A percentile compares a stretch with the other conserved stretches of the same genome.
These are phyloP conservation scores for Tricholoma furcatifolium DNA, from an alignment of 768 basidiomycete genomes.

Conservation along the genomic window DNA sequence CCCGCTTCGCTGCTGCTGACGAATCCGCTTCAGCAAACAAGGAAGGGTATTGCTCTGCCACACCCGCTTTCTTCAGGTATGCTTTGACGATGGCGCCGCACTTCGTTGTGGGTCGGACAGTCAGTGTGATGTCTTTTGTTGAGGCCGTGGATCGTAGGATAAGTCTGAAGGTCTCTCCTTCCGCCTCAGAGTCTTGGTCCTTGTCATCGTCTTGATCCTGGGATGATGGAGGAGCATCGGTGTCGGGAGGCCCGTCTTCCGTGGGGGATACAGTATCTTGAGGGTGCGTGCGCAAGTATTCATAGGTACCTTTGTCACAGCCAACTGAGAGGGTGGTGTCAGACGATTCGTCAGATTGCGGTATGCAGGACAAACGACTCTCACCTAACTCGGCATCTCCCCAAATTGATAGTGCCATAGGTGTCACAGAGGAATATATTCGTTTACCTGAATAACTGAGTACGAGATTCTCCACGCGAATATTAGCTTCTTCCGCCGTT, in stretches of 20 bases:
- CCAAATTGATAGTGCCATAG: slow-evolving; percentile 66
- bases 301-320: slow-evolving; percentile 60
- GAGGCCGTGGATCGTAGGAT: slow-evolving; percentile 52
- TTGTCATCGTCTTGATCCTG: slow-evolving; percentile 21
- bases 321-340: slow-evolving; percentile 45
- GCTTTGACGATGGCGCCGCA: slow-evolving; percentile 76
- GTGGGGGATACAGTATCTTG: neutral
- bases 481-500: slow-evolving; percentile 56
- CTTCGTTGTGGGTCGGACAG: slow-evolving; percentile 71
- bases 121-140: slow-evolving; percentile 60
- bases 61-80: slow-evolving; percentile 66
- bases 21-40: slow-evolving; percentile 27
- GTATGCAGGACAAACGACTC: slow-evolving; percentile 12
- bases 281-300: slow-evolving; percentile 50
- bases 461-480: slow-evolving; percentile 52
- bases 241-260: slow-evolving; percentile 14
- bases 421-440: slow-evolving; percentile 69
- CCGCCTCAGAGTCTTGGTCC: slow-evolving; percentile 40
- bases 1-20: slow-evolving; percentile 14
- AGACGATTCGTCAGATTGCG: neutral
- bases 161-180: slow-evolving; percentile 63
- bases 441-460: slow-evolving; percentile 61
- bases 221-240: slow-evolving; percentile 14
- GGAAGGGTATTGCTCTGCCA: slow-evolving; percentile 52
- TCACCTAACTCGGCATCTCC: slow-evolving; percentile 64